Conservation (phyloP, 2,329 filamentous ascomycete genomes). For the Emmonsia crescens region DNA sequence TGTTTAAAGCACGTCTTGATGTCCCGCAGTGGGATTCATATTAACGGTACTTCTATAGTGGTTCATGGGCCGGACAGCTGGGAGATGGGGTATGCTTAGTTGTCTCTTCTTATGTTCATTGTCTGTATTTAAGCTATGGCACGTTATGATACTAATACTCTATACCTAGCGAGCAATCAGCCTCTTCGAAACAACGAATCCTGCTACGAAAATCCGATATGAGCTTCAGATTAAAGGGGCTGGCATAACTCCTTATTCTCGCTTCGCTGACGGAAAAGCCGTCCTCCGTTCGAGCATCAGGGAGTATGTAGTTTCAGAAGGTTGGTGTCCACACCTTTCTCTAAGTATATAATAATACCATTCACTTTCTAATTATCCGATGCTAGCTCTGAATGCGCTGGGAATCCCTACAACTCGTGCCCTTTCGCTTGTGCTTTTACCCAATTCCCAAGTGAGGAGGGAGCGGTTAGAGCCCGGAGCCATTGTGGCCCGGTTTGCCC, state of each 20-base stretch:
- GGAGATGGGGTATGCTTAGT: slow-evolving; percentile 57
- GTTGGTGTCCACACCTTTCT: slow-evolving; percentile 23
- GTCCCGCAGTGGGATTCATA: background rate
- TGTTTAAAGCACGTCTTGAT: slow-evolving; percentile 11
- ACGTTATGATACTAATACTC: background rate
- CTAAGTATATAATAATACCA: background rate
- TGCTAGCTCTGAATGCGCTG: slow-evolving; percentile 59
- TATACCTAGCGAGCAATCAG: slow-evolving; percentile 61
- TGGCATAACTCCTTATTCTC: slow-evolving; percentile 84
- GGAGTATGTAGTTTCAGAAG: slow-evolving; percentile 88
- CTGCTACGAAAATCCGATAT: slow-evolving; percentile 59
- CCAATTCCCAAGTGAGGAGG: slow-evolving; percentile 59
- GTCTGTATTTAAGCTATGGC: background rate
- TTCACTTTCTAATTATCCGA: background rate
- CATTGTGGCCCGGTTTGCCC: slow-evolving; percentile 82
- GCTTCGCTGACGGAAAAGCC: slow-evolving; percentile 92
- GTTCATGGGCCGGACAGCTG: slow-evolving; percentile 89
- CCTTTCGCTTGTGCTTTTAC: slow-evolving; percentile 66
- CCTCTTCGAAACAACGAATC: slow-evolving; percentile 79
- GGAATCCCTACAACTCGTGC: slow-evolving; percentile 79
- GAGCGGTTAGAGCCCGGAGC: slow-evolving; percentile 82
- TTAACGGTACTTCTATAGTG: slow-evolving; percentile 41
- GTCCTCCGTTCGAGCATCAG: slow-evolving; percentile 86
- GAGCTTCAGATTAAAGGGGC: slow-evolving; percentile 94
- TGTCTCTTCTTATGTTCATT: background rate